Evolutionary conservation across 805 yeast genomes (phyloP).

Genomic region (Metschnikowia continentalis): DNA sequence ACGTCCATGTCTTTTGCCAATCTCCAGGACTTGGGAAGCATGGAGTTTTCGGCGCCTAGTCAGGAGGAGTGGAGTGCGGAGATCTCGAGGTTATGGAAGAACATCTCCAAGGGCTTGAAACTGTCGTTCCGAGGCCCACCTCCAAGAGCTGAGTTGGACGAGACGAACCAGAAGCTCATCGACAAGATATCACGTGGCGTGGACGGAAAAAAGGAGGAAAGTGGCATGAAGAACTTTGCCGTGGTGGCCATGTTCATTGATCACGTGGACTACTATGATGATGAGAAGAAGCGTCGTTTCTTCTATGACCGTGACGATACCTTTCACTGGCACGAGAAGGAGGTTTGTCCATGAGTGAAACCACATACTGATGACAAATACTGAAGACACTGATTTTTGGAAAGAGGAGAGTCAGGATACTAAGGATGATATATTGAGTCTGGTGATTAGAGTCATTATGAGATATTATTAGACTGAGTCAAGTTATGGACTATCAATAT

Average conservation of each 20-base stretch:
- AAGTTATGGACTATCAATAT: not conserved
- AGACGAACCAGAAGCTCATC: constrained; percentile 50
- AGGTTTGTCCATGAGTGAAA: constrained; percentile 61
- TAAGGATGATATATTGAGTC: not conserved
- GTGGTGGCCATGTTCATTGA: constrained; percentile 67
- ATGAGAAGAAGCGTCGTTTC: constrained; percentile 53
- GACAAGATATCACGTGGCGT: constrained; percentile 80
- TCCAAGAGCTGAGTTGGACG: constrained; percentile 59
- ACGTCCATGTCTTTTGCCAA: constrained; percentile 27
- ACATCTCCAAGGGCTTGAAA: constrained; percentile 54
- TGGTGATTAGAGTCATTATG: not conserved
- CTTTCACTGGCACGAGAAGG: constrained; percentile 66
- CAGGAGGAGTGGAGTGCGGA: constrained; percentile 66
- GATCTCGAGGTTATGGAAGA: constrained; percentile 57
- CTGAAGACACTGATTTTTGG: no score
- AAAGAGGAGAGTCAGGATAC: not conserved
- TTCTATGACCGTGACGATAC: constrained; percentile 53
- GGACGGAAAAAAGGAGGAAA: constrained; percentile 67
- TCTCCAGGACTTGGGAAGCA: constrained; percentile 22
- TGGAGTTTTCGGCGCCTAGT: constrained; percentile 44
- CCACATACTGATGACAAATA: no score
- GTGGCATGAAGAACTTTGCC: constrained; percentile 61
- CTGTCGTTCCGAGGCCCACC: constrained; percentile 68
- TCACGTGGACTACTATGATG: constrained; percentile 62
- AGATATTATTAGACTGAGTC: not conserved